Conservation (phyloP, 495 filamentous ascomycete genomes). For the Tuber borchii region DNA sequence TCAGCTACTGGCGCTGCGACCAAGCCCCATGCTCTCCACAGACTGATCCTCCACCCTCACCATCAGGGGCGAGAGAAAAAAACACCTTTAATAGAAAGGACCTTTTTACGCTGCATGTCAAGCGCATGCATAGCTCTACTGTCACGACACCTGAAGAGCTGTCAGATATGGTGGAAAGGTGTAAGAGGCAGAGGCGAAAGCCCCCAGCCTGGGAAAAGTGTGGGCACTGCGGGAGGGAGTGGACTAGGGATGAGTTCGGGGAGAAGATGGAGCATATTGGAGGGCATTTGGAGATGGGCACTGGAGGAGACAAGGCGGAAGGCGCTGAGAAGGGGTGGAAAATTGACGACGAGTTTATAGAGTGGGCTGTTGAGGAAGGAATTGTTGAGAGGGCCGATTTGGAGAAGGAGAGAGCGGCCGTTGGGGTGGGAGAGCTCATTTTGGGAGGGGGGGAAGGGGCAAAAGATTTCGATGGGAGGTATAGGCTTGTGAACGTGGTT, state of each 20-base stretch:
- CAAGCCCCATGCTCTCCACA: constrained; percentile 51
- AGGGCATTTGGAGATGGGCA: background rate
- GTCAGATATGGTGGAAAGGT: constrained; percentile 1
- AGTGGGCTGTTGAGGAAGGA: constrained; percentile 54
- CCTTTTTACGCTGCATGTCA: constrained; percentile 80
- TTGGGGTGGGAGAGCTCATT: background rate
- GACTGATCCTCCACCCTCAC: background rate
- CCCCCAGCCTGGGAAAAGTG: background rate
- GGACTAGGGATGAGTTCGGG: background rate
- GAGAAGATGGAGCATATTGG: background rate
- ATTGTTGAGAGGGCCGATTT: constrained; percentile 51
- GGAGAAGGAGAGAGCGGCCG: background rate
- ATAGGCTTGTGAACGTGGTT: background rate
- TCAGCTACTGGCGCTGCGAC: constrained; percentile 73
- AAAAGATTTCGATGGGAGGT: background rate
- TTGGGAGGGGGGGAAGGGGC: background rate
- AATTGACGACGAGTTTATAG: constrained; percentile 49
- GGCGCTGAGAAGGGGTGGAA: constrained; percentile 48
- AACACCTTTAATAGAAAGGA: constrained; percentile 88
- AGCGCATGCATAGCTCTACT: constrained; percentile 64
- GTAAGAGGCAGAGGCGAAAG: background rate
- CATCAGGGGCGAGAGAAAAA: constrained; percentile 41
- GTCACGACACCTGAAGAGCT: constrained; percentile 45
- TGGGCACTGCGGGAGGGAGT: background rate
- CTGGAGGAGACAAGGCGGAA: background rate